These are phyloP conservation scores for Croton laevigatus DNA, from an alignment of 441 rosid species.

Conservation along the genomic window DNA sequence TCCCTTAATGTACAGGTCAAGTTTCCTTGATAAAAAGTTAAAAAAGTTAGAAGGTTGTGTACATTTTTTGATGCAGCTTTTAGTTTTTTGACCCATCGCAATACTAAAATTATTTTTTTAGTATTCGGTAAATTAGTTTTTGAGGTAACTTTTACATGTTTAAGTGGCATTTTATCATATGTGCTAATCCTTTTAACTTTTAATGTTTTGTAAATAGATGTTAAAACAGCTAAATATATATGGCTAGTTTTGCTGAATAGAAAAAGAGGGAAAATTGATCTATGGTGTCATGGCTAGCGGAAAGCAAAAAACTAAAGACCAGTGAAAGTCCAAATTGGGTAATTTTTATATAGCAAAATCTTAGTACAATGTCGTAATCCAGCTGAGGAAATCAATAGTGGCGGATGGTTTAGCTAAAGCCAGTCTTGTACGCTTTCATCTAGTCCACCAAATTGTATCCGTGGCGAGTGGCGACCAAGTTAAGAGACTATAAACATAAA, in stretches of 20 bases:
- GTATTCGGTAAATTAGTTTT: too few relatives aligned
- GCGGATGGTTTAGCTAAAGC: conserved; percentile 20
- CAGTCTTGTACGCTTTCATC: conserved; percentile 37
- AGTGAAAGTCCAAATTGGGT: too few relatives aligned
- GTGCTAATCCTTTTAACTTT: too few relatives aligned
- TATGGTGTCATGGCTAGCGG: not conserved
- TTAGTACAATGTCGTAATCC: not conserved
- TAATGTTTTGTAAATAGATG: too few relatives aligned
- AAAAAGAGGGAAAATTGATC: not conserved
- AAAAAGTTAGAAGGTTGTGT: not conserved
- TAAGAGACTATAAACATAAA: conserved; percentile 39
- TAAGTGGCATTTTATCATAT: too few relatives aligned
- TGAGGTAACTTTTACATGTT: too few relatives aligned
- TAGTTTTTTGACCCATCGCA: too few relatives aligned
- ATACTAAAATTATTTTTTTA: too few relatives aligned
- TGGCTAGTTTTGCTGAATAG: too few relatives aligned
- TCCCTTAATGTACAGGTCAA: conserved; percentile 20
- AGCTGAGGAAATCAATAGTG: not conserved
- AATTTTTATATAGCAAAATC: not conserved
- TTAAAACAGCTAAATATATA: too few relatives aligned
- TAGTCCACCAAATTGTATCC: conserved; percentile 49
- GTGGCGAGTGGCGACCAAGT: conserved; percentile 67
- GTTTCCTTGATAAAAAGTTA: conserved; percentile 6
- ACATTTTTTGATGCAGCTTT: too few relatives aligned
- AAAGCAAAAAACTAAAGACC: too few relatives aligned